These are phyloP conservation scores for Talaromyces funiculosus DNA, from an alignment of 2,329 filamentous ascomycete species.

Conservation along the genomic window DNA sequence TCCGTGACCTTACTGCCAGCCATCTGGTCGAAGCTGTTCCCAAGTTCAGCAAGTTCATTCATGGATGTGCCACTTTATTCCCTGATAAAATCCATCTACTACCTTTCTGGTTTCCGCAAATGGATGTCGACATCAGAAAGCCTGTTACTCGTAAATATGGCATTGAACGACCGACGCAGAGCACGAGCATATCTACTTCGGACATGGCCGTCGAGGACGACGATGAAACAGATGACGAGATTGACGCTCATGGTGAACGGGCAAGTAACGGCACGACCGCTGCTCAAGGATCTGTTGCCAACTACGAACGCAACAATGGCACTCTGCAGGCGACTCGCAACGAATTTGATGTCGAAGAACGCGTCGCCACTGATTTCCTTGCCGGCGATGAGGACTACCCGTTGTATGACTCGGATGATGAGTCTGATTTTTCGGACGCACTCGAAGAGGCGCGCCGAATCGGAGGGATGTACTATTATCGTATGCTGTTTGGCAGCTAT, in stretches of 20 bases:
- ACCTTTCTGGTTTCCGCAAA: constrained; percentile 97
- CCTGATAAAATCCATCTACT: constrained; percentile 81
- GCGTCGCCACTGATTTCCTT: constrained; percentile 60
- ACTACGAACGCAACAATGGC: constrained; percentile 31
- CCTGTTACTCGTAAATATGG: constrained; percentile 83
- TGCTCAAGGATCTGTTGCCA: neutral
- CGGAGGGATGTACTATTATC: constrained; percentile 71
- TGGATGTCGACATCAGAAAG: constrained; percentile 96
- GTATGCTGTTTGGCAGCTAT: constrained; percentile 52
- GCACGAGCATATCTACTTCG: constrained; percentile 68
- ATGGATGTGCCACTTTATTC: constrained; percentile 83
- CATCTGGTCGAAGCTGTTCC: constrained; percentile 98
- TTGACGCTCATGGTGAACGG: constrained; percentile 20
- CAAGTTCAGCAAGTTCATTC: constrained; percentile 99
- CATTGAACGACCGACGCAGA: constrained; percentile 72
- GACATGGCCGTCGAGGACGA: constrained; percentile 70
- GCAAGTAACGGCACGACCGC: neutral
- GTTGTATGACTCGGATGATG: constrained; percentile 86
- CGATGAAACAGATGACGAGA: constrained; percentile 63
- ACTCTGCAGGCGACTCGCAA: constrained; percentile 44
- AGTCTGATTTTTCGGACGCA: constrained; percentile 67
- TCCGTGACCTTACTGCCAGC: constrained; percentile 83
- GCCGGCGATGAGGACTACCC: constrained; percentile 66
- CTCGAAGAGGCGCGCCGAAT: constrained; percentile 71
- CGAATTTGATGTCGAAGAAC: constrained; percentile 72